These are phyloP conservation scores for Aspergillus ustus DNA, from an alignment of 2,329 filamentous ascomycete species.

Conservation along the genomic window DNA sequence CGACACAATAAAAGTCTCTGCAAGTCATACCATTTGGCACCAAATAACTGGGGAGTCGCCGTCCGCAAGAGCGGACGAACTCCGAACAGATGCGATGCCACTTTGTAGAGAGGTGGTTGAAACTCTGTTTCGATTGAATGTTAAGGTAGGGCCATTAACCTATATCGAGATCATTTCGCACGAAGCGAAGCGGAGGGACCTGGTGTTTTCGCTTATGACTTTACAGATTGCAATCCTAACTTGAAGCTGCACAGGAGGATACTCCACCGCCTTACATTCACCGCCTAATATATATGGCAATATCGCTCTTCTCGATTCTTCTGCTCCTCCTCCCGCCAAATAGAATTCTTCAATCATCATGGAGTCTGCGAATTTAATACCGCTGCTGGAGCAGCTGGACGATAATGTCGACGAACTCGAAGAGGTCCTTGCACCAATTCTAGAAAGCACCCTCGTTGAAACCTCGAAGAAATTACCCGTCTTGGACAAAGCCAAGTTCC, in stretches of 20 bases:
- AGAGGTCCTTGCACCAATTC: slow-evolving; percentile 72
- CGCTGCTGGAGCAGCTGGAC: slow-evolving; percentile 74
- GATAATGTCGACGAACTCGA: slow-evolving; percentile 80
- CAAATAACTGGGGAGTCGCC: slow-evolving; percentile 25
- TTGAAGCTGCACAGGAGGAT: too few species aligned
- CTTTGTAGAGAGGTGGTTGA: slow-evolving; percentile 33
- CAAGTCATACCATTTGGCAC: slow-evolving; percentile 1
- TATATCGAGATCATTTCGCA: too few species aligned
- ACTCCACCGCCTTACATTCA: neutral
- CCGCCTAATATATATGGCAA: slow-evolving; percentile 23
- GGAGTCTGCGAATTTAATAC: slow-evolving; percentile 64
- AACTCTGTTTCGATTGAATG: neutral
- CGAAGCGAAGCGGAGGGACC: too few species aligned
- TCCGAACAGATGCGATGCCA: slow-evolving; percentile 35
- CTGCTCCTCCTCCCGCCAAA: neutral
- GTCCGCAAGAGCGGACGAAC: slow-evolving; percentile 40
- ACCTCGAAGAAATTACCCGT: slow-evolving; percentile 79
- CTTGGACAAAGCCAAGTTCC: slow-evolving; percentile 93
- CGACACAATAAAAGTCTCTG: slow-evolving; percentile 18
- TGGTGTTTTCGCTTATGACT: too few species aligned
- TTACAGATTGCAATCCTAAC: too few species aligned
- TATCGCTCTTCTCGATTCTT: neutral
- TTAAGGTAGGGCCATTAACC: too few species aligned
- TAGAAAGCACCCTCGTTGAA: slow-evolving; percentile 67
- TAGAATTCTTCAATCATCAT: slow-evolving; percentile 37